Conservation (phyloP, 768 basidiomycete genomes). For the Chalciporus piperatus region DNA sequence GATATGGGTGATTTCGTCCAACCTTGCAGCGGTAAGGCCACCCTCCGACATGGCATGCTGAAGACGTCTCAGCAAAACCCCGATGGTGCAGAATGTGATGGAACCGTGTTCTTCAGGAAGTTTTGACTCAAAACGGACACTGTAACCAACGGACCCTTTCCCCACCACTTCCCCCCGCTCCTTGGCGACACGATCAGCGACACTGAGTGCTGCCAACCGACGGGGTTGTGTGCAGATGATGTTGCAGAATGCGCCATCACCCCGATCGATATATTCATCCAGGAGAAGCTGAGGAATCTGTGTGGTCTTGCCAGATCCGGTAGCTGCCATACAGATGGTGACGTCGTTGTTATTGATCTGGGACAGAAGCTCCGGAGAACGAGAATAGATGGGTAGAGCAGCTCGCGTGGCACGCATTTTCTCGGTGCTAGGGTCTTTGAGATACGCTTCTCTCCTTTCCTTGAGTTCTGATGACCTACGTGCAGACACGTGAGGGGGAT, state of each 20-base stretch:
- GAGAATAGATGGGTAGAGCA: constrained; percentile 72
- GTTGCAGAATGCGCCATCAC: constrained; percentile 83
- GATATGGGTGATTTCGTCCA: constrained; percentile 86
- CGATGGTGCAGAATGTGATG: constrained; percentile 91
- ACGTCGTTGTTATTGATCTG: constrained; percentile 79
- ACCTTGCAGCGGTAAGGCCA: constrained; percentile 29
- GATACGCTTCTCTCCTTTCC: constrained; percentile 55
- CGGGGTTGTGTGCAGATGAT: constrained; percentile 93
- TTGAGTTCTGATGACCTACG: constrained; percentile 59
- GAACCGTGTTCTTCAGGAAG: constrained; percentile 77
- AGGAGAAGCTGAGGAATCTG: constrained; percentile 92
- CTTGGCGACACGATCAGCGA: constrained; percentile 86
- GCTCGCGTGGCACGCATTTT: constrained; percentile 66
- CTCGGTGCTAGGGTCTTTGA: constrained; percentile 55
- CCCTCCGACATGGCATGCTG: constrained; percentile 65
- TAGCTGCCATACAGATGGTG: constrained; percentile 85
- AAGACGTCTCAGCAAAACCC: constrained; percentile 82
- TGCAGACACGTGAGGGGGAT: constrained; percentile 32
- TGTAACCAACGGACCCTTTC: constrained; percentile 73
- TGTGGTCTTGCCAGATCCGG: constrained; percentile 92
- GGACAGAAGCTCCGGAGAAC: constrained; percentile 60
- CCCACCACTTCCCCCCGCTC: constrained; percentile 80
- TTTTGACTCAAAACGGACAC: constrained; percentile 86
- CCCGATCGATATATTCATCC: constrained; percentile 74
- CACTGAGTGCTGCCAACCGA: constrained; percentile 86